Percentiles rank a stretch among this genome's conserved stretches.
Conservation (phyloP, 2,329 filamentous ascomycete genomes). For the Elsinoe fawcettii region DNA sequence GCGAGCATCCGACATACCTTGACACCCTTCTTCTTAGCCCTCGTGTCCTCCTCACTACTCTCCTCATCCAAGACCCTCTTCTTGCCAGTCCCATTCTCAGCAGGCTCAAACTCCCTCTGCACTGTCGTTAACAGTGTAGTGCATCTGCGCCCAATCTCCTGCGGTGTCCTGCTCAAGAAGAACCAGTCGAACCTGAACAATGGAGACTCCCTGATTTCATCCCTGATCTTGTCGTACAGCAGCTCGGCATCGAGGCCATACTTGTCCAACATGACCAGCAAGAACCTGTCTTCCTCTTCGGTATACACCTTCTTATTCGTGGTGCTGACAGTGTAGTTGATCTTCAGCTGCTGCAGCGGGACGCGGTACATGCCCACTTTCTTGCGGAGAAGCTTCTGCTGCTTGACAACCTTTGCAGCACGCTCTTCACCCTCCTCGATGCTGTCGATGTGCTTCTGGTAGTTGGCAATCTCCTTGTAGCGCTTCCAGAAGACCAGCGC, state of each 20-base stretch:
- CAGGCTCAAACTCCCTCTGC: slow-evolving; percentile 80
- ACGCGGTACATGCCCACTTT: slow-evolving; percentile 98
- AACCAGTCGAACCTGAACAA: slow-evolving; percentile 99
- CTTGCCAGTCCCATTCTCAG: slow-evolving; percentile 57
- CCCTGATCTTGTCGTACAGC: slow-evolving; percentile 89
- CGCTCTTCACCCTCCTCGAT: slow-evolving; percentile 93
- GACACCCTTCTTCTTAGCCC: slow-evolving; percentile 90
- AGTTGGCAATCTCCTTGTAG: slow-evolving; percentile 83
- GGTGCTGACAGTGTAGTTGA: slow-evolving; percentile 97
- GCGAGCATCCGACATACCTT: slow-evolving; percentile 55
- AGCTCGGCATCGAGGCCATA: slow-evolving; percentile 85
- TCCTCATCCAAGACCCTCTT: slow-evolving; percentile 75
- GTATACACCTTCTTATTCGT: slow-evolving; percentile 99
- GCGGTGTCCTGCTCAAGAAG: slow-evolving; percentile 87
- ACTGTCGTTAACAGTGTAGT: slow-evolving; percentile 91
- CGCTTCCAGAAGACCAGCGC: slow-evolving; percentile 95
- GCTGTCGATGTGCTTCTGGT: slow-evolving; percentile 76
- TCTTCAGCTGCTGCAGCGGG: slow-evolving; percentile 92
- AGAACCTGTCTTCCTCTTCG: slow-evolving; percentile 92
- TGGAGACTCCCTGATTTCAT: slow-evolving; percentile 89
- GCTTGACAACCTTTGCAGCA: slow-evolving; percentile 78
- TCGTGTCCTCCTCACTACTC: slow-evolving; percentile 73
- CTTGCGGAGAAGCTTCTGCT: slow-evolving; percentile 85
- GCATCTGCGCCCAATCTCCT: slow-evolving; percentile 86
- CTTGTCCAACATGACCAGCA: slow-evolving; percentile 86